Base-by-base conservation (phyloP, 345 rosid genomes). In the Geranium brycei region DNA sequence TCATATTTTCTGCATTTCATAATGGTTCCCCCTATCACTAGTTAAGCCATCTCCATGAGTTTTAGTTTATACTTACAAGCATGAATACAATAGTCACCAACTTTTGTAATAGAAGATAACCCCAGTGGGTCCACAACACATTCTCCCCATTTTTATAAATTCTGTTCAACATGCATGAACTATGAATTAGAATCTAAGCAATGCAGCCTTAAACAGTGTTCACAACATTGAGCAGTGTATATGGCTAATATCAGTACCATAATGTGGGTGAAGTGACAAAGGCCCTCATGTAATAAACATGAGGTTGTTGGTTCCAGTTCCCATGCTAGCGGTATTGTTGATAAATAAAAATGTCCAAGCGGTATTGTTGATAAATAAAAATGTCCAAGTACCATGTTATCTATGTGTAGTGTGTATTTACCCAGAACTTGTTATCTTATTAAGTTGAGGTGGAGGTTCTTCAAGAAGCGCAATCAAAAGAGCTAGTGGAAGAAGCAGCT, bases 391-490 rank as follows among this genome's bases (percentile, higher is more conserved):
- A 47, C 11, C 53, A 47, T 47, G 53, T 47, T 47, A 47, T 31
- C 56, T 64, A 17, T 64, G 51, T 35, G 55, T 13, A 18, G 7
- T 1, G 18, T 19, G 17, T 18, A 15, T 16, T 63, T n/a, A 31
- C 3, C 57, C 65, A 17, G 12, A 13, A 35, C n/a, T 18, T 2
- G 28, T 64, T 17, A 18, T 41, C 4, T 51, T 61, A 61, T 31
- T 41, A 62, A 38, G 51, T 58, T n/a, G 12, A 59, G 78, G 81
- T 60, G 31, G 77, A 72, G 17, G 73, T 31, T 31, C 63, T 69
- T 58, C 79, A 71, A 59, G 96, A 80, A 62, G 67, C 75, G 57
- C 80, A 72, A 81, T 56, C 70, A 41, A 77, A 81, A 73, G 88
- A 83, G 61, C 78, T 59, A 66, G 87, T 69, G 59, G 77, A 53